phyloP scores from a whole-genome alignment of 257 asterid genomes.

The Solanum acaule region DNA sequence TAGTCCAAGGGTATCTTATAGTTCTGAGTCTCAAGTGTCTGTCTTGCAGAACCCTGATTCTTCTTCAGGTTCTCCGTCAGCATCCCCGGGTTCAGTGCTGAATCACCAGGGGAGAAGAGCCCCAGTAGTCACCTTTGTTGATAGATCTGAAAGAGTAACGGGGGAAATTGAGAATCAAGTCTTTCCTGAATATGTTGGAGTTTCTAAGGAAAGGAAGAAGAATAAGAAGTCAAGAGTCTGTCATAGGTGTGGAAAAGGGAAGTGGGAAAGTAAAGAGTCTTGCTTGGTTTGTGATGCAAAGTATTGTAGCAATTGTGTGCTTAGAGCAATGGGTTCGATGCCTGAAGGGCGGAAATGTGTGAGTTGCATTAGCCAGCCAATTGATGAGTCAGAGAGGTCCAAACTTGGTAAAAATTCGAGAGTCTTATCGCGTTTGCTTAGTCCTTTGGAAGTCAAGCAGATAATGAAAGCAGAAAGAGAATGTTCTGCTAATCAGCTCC shows the following conservation, averaged over 20 bases:
- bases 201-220: constrained; percentile 58
- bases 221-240: constrained; percentile 65
- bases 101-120: constrained; percentile 51
- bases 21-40: constrained; percentile 75
- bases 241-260: constrained; percentile 78
- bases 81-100: constrained; percentile 51
- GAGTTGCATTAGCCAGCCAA: constrained; percentile 78
- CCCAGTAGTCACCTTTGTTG: constrained; percentile 57
- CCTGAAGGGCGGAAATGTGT: constrained; percentile 96
- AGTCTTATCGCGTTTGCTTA: constrained; percentile 57
- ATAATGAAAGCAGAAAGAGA: constrained; percentile 85
- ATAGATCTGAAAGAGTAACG: constrained; percentile 45
- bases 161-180: constrained; percentile 47
- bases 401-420: constrained; percentile 73
- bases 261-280: constrained; percentile 83
- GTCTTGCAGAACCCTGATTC: constrained; percentile 58
- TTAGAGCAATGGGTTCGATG: constrained; percentile 98
- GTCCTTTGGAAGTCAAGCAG: constrained; percentile 90
- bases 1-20: constrained; percentile 55
- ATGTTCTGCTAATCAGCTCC: constrained; percentile 84
- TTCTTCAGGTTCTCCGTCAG: constrained; percentile 60
- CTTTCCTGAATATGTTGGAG: constrained; percentile 46
- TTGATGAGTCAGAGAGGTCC: constrained; percentile 63
- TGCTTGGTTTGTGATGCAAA: constrained; percentile 81
- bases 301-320: constrained; percentile 86